Evolutionary conservation across 805 yeast species (phyloP).

Genomic region (Yarrowia sp.): DNA sequence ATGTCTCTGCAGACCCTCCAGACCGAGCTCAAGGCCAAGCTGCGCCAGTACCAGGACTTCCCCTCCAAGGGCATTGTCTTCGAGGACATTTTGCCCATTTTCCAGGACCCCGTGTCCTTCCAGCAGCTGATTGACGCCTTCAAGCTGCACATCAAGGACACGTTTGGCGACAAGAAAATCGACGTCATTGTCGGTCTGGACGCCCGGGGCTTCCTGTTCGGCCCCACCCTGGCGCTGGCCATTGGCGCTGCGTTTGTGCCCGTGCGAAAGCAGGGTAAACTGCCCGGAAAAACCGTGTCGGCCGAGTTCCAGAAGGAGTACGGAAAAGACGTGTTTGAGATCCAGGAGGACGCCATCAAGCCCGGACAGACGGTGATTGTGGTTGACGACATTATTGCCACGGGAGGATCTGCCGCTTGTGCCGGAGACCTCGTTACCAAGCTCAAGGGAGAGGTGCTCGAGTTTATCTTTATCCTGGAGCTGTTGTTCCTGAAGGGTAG

Average conservation of each 20-base stretch:
- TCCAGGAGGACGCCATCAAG: slow-evolving; percentile 83
- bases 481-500: slow-evolving; percentile 94
- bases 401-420: slow-evolving; percentile 95
- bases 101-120: slow-evolving; percentile 81
- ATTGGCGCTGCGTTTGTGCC: slow-evolving; percentile 92
- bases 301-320: slow-evolving; percentile 89
- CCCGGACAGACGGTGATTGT: slow-evolving; percentile 81
- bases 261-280: slow-evolving; percentile 91
- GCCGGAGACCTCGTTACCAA: slow-evolving; percentile 83
- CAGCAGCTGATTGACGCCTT: slow-evolving; percentile 82
- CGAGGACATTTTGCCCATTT: slow-evolving; percentile 96
- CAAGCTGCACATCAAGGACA: slow-evolving; percentile 69
- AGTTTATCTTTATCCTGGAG: slow-evolving; percentile 90
- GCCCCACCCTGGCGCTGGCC: slow-evolving; percentile 92
- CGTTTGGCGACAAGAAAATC: slow-evolving; percentile 61
- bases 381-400: slow-evolving; percentile 96
- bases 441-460: slow-evolving; percentile 74
- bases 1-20: slow-evolving; percentile 41
- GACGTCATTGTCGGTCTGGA: slow-evolving; percentile 95
- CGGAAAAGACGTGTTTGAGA: slow-evolving; percentile 86
- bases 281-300: slow-evolving; percentile 81
- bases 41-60: slow-evolving; percentile 85
- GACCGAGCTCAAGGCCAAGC: slow-evolving; percentile 46
- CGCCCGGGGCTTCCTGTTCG: slow-evolving; percentile 95
- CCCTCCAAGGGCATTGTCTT: slow-evolving; percentile 91